These are phyloP conservation scores for Tirmania nivea DNA, from an alignment of 495 filamentous ascomycete genomes.

Conservation along the genomic window DNA sequence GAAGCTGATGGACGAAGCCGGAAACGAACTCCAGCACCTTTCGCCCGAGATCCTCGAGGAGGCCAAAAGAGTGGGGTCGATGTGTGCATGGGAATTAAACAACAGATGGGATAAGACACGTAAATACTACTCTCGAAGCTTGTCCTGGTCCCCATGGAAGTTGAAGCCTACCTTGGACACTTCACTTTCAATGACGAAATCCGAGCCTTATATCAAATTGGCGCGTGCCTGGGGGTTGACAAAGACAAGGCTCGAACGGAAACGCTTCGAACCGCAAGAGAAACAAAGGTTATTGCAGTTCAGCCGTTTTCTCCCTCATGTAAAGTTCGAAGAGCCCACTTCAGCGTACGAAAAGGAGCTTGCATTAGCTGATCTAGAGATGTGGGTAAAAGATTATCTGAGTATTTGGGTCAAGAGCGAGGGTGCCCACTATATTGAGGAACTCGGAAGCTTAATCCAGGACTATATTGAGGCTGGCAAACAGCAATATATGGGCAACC, in stretches of 20 bases:
- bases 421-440: too few species aligned
- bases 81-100: neutral
- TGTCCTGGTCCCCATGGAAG: neutral
- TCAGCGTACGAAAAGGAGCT: neutral
- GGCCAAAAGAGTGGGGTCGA: neutral
- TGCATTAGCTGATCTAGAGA: neutral
- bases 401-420: neutral
- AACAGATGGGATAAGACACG: neutral
- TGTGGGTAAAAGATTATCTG: neutral
- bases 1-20: neutral
- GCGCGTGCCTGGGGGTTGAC: too few species aligned
- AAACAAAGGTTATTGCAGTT: neutral
- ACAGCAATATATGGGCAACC: conserved; percentile 23
- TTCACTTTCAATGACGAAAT: neutral
- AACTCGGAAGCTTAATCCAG: too few species aligned
- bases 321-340: neutral
- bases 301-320: neutral
- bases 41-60: neutral
- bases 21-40: neutral
- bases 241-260: neutral
- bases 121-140: neutral
- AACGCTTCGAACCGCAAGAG: neutral
- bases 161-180: neutral
- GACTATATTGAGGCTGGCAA: too few species aligned
- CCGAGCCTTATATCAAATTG: neutral